Base-by-base conservation (phyloP, 2,329 filamentous ascomycete species). In the Arthrobotrys pseudoclavata region DNA sequence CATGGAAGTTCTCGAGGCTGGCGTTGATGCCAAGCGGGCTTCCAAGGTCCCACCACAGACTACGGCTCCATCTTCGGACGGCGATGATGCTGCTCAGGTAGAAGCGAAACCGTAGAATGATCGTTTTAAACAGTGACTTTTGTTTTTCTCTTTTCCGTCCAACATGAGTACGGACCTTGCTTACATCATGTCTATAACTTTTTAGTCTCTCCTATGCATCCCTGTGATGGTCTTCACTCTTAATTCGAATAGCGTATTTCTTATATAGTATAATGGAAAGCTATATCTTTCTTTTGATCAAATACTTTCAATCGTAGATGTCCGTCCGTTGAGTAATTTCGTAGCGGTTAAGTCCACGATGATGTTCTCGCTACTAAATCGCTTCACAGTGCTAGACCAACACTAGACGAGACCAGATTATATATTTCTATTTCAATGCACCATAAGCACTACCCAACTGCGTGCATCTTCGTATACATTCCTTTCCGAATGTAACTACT, bases 1-100 rank as follows among this genome's bases (percentile, higher is more conserved):
- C 22, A 62, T 71, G 45, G 75, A 78, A 24, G 75, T 78, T 22
- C 66, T 78, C 20, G 75, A 78, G 34, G 75, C 75, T 26, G 75
- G 75, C 42, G 53, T 71, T 40, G 62, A 72, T 42, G 75, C 34
- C 34, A 78, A 72, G 75, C 61, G 75, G 9, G 22, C 26, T 9
- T 71, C 68, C 24, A 71, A 69, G 75, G 20, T 78, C 62, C 68
- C 67, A 47, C 40, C 42, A 24, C 53, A 40, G 20, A 40, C 66
- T 24, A 20, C 29, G 4, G 68, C 75, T 22, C 40, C 53, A 15
- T 68, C 61, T 22, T 71, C 75, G n/a, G 75, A 78, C 34, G 75
- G 75, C 37, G 75, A 78, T 15, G 24, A 71, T 10, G 75, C 75
- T 24, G 67, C 62, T 10, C 50, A 40, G 34, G 75, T 72, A 42